Evolutionary conservation across 306 rosid species (phyloP).

Genomic region (Quercus alba): DNA sequence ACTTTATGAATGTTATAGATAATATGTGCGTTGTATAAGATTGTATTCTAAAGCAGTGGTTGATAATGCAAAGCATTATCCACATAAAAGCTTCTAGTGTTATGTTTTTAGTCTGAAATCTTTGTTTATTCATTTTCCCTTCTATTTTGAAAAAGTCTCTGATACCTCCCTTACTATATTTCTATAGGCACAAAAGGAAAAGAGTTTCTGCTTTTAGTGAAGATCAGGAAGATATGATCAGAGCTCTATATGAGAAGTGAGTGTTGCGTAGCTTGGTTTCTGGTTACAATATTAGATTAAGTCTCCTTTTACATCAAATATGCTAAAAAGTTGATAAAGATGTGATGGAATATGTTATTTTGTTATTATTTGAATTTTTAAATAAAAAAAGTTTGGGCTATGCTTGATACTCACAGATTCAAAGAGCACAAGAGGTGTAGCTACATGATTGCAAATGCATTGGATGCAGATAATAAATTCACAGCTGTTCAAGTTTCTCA

Average conservation of each 20-base stretch:
- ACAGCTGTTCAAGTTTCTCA: conserved; percentile 72
- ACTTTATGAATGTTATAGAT: conserved; percentile 16
- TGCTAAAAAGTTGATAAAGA: not conserved
- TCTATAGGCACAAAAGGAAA: conserved; percentile 59
- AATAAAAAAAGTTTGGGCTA: not conserved
- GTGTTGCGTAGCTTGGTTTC: conserved; percentile 38
- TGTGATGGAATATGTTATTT: not conserved
- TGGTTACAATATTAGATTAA: conserved; percentile 12
- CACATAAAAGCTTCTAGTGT: not conserved
- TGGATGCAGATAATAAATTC: conserved; percentile 58
- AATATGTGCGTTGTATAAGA: not conserved
- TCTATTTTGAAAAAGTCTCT: not conserved
- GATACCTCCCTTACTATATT: conserved; percentile 8
- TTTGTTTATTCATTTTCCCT: not conserved
- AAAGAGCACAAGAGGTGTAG: conserved; percentile 81
- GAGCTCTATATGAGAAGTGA: conserved; percentile 77
- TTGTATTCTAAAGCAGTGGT: not conserved
- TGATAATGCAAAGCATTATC: not conserved
- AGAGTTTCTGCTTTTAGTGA: conserved; percentile 62
- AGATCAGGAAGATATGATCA: conserved; percentile 70
- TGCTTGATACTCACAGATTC: conserved; percentile 41
- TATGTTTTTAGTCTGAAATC: not conserved
- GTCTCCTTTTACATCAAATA: conserved; percentile 2
- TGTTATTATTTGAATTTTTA: not conserved
- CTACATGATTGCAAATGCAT: conserved; percentile 81